Evolutionary conservation across 2,329 filamentous ascomycete genomes (phyloP), one percentile per base, ranked within the genome.

Genomic region (Scytalidium sp.): DNA sequence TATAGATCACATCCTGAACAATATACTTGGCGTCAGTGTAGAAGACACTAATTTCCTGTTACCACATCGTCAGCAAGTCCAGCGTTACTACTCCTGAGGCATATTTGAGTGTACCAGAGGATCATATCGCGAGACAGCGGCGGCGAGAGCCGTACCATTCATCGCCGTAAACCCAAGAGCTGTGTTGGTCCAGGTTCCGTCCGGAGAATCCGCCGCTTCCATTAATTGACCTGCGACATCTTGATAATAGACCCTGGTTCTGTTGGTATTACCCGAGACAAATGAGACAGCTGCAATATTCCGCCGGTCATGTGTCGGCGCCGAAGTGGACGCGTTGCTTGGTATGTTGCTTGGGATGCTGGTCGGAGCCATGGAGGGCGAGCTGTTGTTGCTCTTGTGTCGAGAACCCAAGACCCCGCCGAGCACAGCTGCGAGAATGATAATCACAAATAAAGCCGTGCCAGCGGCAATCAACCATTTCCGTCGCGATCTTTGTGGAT

Each of bases 211-310:
- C n/a, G 46, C 32, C 21, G 54, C 45, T 42, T 54, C 54, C 13
- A 55, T 40, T 22, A 56, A 49, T 3, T 41, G 19, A 2, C 54
- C 54, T 10, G 29, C 22, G 22, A 43, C 42, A 23, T 50, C 45
- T 46, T 55, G 54, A 29, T 55, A 56, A 36, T 56, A 56, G 2
- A 56, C 43, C 20, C 44, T 29, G 11, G 54, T 51, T 5, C 20
- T 49, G 17, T 55, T 55, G 19, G 41, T 27, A 17, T 32, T 45
- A 23, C 47, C 36, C 15, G 32, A 43, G 11, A 22, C 6, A 41
- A 49, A 56, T 25, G 54, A 50, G 10, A 55, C 20, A 3, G 54
- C 52, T 2, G 54, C 54, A 46, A 56, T 25, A 41, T 51, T 54
- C 25, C 47, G 47, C 29, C 23, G 19, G 29, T 19, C 32, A 40